Conservation (phyloP, 805 yeast genomes). For the Candida germanica region DNA sequence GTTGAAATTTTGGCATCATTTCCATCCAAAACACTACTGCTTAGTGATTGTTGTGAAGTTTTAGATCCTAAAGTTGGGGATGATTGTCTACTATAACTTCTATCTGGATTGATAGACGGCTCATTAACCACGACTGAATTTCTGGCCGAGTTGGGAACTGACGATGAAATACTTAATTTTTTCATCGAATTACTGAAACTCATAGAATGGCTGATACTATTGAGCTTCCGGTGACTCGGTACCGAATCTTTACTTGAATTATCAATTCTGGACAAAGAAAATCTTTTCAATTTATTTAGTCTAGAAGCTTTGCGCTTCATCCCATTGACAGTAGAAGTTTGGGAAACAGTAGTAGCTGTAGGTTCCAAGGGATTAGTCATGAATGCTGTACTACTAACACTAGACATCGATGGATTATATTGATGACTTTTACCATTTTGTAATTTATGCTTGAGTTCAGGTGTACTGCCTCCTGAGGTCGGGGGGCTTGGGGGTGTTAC, state of each 20-base stretch:
- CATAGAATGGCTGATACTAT: conserved; percentile 3
- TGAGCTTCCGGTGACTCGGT: conserved; percentile 11
- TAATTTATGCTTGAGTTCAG: neutral
- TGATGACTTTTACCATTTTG: neutral
- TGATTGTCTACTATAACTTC: neutral
- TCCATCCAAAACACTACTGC: conserved; percentile 2
- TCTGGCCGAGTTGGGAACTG: neutral
- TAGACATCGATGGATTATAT: neutral
- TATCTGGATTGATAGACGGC: too few relatives aligned
- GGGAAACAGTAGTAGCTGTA: neutral
- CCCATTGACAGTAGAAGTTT: neutral
- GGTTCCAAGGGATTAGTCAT: conserved; percentile 9
- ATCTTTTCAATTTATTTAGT: conserved; percentile 9
- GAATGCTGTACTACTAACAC: neutral
- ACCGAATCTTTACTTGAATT: conserved; percentile 2
- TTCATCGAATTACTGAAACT: conserved; percentile 2
- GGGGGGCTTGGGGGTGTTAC: conserved; percentile 11
- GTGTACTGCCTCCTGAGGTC: conserved; percentile 3
- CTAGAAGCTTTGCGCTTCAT: conserved; percentile 2
- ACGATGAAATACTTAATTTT: conserved; percentile 1
- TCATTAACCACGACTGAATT: neutral
- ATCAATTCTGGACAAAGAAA: conserved; percentile 10
- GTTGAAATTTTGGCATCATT: conserved; percentile 10
- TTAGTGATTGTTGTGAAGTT: conserved; percentile 2
- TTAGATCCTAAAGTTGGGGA: neutral